A percentile compares a stretch with the other conserved stretches of the same genome.
Conservation (phyloP, 2,329 filamentous ascomycete species). For the Emmonsia crescens region DNA sequence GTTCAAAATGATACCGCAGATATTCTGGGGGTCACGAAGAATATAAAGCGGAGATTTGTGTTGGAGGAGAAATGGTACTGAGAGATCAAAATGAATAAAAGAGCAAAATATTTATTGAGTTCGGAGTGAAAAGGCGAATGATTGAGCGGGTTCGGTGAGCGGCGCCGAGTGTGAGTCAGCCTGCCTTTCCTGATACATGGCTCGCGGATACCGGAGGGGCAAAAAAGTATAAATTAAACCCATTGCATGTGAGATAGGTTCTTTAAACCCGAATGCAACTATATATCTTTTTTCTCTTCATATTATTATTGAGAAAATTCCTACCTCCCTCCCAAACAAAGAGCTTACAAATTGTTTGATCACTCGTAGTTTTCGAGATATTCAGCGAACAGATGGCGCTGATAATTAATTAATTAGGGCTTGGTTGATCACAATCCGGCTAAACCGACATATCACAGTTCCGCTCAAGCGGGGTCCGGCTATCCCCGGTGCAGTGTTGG, state of each 20-base stretch:
- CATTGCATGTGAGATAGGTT: too few species aligned
- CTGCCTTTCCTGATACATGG: too few species aligned
- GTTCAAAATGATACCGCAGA: not conserved
- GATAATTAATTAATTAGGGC: conserved; percentile 12
- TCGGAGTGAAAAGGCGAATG: not conserved
- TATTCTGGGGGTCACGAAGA: not conserved
- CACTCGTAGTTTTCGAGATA: not conserved
- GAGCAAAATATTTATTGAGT: not conserved
- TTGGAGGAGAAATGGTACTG: not conserved
- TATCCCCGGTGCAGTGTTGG: not conserved
- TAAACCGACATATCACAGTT: not conserved
- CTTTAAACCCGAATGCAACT: too few species aligned
- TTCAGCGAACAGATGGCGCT: not conserved
- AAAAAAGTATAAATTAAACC: not conserved
- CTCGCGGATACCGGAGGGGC: not conserved
- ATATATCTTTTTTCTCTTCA: too few species aligned
- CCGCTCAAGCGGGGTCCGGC: not conserved
- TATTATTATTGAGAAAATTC: too few species aligned
- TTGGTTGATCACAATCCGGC: not conserved
- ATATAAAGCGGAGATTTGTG: not conserved
- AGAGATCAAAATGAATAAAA: not conserved
- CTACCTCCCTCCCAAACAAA: not conserved
- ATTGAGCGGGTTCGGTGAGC: not conserved
- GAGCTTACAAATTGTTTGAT: not conserved
- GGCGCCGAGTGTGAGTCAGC: not conserved